phyloP scores from a whole-genome alignment of 2,329 filamentous ascomycete genomes.

The Diaporthe citri region DNA sequence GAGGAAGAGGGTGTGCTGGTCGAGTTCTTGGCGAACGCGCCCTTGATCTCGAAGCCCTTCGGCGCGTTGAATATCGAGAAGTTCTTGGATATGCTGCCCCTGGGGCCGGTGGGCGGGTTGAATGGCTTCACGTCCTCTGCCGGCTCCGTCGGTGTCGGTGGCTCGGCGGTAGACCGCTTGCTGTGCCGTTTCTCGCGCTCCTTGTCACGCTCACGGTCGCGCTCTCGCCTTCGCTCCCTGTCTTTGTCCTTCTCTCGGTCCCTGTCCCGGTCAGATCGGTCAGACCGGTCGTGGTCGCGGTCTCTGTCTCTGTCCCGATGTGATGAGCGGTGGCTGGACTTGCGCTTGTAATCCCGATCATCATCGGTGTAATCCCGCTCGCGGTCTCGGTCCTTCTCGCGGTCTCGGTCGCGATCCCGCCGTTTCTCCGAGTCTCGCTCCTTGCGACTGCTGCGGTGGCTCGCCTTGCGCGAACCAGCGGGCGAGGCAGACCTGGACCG shows the following conservation, averaged over 20 bases:
- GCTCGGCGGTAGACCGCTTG: constrained; percentile 46
- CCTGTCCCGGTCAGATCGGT: constrained; percentile 38
- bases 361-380: constrained; percentile 43
- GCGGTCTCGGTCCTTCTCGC: constrained; percentile 47
- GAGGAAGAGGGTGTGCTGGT: constrained; percentile 2
- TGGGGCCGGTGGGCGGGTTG: constrained; percentile 58
- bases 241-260: constrained; percentile 52
- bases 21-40: constrained; percentile 40
- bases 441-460: constrained; percentile 41
- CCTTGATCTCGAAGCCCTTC: constrained; percentile 55
- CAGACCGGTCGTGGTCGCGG: constrained; percentile 39
- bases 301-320: constrained; percentile 32
- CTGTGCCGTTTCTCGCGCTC: constrained; percentile 53
- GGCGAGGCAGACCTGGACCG: constrained; percentile 42
- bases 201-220: constrained; percentile 49
- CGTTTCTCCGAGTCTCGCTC: constrained; percentile 43
- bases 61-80: constrained; percentile 39
- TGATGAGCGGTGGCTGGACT: constrained; percentile 35
- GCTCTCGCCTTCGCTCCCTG: constrained; percentile 51
- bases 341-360: constrained; percentile 42
- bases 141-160: constrained; percentile 49
- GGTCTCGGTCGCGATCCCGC: constrained; percentile 44
- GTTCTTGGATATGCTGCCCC: constrained; percentile 45
- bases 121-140: constrained; percentile 56
- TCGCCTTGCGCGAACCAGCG: constrained; percentile 40